A percentile compares a stretch with the other conserved stretches of the same genome.
Conservation (phyloP, 2,329 filamentous ascomycete species). For the Fusarium sp. region DNA sequence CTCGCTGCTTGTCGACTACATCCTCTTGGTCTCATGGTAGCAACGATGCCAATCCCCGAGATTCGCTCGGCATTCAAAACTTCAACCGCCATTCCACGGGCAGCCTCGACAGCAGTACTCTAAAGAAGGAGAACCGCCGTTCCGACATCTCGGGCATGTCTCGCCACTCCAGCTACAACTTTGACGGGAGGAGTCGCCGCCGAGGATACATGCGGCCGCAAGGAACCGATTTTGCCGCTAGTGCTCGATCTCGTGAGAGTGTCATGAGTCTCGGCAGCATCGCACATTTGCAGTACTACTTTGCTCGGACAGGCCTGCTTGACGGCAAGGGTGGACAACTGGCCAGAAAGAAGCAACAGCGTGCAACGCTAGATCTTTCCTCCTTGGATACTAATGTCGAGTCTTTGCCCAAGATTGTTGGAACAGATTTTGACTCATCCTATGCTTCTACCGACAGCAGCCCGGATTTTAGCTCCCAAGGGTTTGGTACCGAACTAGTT, state of each 20-base stretch:
- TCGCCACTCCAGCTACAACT: conserved; percentile 60
- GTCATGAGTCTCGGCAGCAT: conserved; percentile 98
- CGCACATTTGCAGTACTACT: conserved; percentile 97
- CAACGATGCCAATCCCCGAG: conserved; percentile 62
- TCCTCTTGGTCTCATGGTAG: conserved; percentile 70
- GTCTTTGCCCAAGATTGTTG: conserved; percentile 55
- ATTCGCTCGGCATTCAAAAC: conserved; percentile 67
- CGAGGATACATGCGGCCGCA: conserved; percentile 90
- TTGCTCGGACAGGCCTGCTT: conserved; percentile 90
- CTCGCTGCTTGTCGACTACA: conserved; percentile 74
- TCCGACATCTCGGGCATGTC: conserved; percentile 59
- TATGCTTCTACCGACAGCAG: conserved; percentile 72
- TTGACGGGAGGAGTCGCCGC: conserved; percentile 63
- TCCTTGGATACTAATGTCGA: conserved; percentile 57
- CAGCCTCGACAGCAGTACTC: conserved; percentile 69
- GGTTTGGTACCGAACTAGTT: conserved; percentile 56
- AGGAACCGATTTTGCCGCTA: conserved; percentile 89
- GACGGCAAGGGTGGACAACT: conserved; percentile 93
- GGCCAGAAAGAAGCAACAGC: conserved; percentile 77
- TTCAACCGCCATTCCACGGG: conserved; percentile 75
- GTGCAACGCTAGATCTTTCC: conserved; percentile 70
- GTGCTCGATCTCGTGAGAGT: conserved; percentile 89
- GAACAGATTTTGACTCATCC: conserved; percentile 68
- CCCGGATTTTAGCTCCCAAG: conserved; percentile 64
- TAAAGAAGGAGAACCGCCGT: conserved; percentile 54